Evolutionary conservation across 2,329 filamentous ascomycete species (phyloP), one percentile per base, ranked within the genome.

Genomic region (Nakataea oryzae): DNA sequence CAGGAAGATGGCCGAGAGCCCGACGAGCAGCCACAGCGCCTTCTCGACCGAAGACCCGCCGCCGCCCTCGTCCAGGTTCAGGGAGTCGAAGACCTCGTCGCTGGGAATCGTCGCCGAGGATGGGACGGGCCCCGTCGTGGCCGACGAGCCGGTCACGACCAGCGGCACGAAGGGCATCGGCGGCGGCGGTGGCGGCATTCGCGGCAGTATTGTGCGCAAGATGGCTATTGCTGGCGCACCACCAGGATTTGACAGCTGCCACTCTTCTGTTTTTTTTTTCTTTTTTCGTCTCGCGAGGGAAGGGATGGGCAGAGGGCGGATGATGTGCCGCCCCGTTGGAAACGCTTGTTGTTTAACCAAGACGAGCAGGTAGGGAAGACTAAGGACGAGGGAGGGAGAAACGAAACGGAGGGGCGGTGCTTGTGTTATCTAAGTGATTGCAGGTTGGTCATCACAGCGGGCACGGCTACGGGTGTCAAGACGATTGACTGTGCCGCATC

Each of bases 1-100:
- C 12, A 71, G 60, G 32, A 70, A 70, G n/a, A 63, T 41, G 24
- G 64, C 61, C 6, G 67, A 66, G 5, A 69, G 30, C 7, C 61
- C 55, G 7, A 63, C 62, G 3, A 68, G 59, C 3, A 67, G 58
- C 67, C 67, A 69, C 9, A 65, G 62, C 27, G 59, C 65, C 12
- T 63, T 63, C 57, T 66, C 64, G 56, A 69, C 61, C 59, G 63
- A 61, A 4, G 65, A 64, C 14, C 66, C 66, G 30, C 63, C 64
- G 58, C 41, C 41, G 21, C 41, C 41, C 41, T 67, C 62, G 47
- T 66, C 63, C 27, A 32, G 26, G 29, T 58, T 14, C 29, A 58
- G 56, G 27, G 21, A 29, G 27, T 58, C 56, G 56, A 58, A 50
- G 7, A 50, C 41, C 2, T 50, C 41, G n/a, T 1, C 6, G 7